phyloP scores from a whole-genome alignment of 441 rosid genomes.

The Sinapis alba region DNA sequence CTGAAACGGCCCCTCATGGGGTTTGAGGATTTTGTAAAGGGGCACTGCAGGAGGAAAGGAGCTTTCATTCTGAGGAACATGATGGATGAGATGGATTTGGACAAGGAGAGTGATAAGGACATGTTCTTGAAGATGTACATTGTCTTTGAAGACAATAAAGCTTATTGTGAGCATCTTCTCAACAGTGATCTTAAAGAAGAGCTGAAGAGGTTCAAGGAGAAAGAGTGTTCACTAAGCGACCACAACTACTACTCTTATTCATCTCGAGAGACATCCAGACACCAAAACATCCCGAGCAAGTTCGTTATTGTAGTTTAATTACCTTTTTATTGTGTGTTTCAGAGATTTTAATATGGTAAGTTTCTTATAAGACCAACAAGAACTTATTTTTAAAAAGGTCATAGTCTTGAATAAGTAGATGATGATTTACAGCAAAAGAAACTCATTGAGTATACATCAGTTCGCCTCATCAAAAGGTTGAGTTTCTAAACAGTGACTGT shows the following conservation, averaged over 20 bases:
- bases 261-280: constrained; percentile 6
- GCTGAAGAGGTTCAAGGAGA: constrained; percentile 13
- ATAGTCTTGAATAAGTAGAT: constrained; percentile 10
- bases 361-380: background rate
- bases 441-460: constrained; percentile 6
- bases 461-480: constrained; percentile 18
- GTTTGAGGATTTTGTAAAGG: constrained; percentile 33
- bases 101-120: constrained; percentile 19
- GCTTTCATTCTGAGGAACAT: constrained; percentile 26
- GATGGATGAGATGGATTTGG: constrained; percentile 30
- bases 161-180: constrained; percentile 35
- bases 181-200: constrained; percentile 22
- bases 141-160: constrained; percentile 30
- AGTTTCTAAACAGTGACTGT: constrained; percentile 52
- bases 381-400: background rate
- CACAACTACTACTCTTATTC: background rate
- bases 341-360: background rate
- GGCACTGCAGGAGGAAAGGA: constrained; percentile 28
- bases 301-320: background rate
- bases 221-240: constrained; percentile 4
- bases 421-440: constrained; percentile 22
- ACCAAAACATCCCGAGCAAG: constrained; percentile 2
- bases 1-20: constrained; percentile 19
- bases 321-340: background rate
- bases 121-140: constrained; percentile 32